Evolutionary conservation across 306 rosid genomes (phyloP), one percentile per base, ranked within the genome.

Genomic region (Prunus salicina): DNA sequence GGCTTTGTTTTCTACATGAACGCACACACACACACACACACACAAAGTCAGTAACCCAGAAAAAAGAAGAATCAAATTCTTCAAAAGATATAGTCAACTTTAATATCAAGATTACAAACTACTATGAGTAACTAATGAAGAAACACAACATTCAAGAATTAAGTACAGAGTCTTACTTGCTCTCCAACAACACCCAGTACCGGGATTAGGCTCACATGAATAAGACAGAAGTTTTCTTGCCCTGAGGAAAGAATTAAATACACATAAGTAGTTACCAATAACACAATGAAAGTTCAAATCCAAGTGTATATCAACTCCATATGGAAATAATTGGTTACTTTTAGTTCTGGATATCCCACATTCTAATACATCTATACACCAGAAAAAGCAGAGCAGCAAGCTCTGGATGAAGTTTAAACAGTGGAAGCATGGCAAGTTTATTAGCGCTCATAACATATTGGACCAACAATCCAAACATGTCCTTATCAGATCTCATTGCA

Each of bases 141-240:
- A 72, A 22, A 34, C 18, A 43, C 18, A 41, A 60, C 19, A 57
- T 47, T 12, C 43, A 45, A 24, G 0, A 1, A 43, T 60, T n/a
- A 61, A 60, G 41, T 27, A 19, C 12, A 57, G 62, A 80, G 76
- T 74, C 83, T 85, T 92, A 96, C 99, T 82, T 96, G 99, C 87
- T 96, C 99, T 76, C 99, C 99, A 80, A 96, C 99, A 76, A 92
- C 97, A 76, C 99, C 90, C 85, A 92, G 71, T 70, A 96, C 97
- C 18, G 98, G 99, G 76, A 96, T 89, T 79, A 96, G 77, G 97
- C 99, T 96, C 86, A 96, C 99, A 80, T 96, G 99, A 84, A 96
- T 79, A 76, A 96, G 99, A 77, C 99, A 96, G 84, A 96, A 96
- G 87, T 92, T 92, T 78, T 91, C 87, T 72, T 86, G 90, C 67